Evolutionary conservation across 768 basidiomycete genomes (phyloP).

Genomic region (Tylopilus sp.): DNA sequence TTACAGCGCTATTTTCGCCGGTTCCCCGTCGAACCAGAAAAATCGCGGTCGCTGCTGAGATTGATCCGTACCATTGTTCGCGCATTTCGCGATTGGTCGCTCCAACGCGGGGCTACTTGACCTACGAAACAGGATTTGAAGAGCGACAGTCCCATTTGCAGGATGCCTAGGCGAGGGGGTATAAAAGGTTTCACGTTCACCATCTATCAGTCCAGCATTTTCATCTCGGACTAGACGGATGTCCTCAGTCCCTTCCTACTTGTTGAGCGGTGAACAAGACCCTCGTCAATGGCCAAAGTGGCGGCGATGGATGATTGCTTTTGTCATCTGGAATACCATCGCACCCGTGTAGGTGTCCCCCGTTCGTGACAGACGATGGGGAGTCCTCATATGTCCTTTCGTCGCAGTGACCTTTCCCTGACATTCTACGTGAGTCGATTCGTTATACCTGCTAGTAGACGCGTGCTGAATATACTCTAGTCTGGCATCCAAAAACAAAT

Average conservation of each 20-base stretch:
- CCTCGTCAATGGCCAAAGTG: slow-evolving; percentile 28
- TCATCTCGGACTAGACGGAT: slow-evolving; percentile 7
- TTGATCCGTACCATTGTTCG: slow-evolving; percentile 1
- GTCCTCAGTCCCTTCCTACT: slow-evolving; percentile 17
- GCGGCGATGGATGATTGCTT: slow-evolving; percentile 26
- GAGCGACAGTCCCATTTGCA: not conserved
- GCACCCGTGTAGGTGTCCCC: slow-evolving; percentile 27
- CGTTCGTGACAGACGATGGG: not conserved
- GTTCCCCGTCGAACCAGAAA: slow-evolving; percentile 11
- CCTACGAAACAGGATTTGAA: not conserved
- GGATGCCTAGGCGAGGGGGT: slow-evolving; percentile 8
- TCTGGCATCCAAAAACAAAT: slow-evolving; percentile 30
- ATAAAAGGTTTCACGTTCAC: slow-evolving; percentile 8
- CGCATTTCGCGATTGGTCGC: slow-evolving; percentile 22
- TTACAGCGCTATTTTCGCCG: not conserved
- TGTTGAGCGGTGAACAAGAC: slow-evolving; percentile 20
- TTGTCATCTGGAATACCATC: slow-evolving; percentile 29
- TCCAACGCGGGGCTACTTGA: not conserved
- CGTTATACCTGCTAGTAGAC: not conserved
- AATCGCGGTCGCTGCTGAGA: slow-evolving; percentile 6
- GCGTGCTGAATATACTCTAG: slow-evolving; percentile 10
- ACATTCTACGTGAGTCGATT: slow-evolving; percentile 27
- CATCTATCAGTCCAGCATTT: not conserved
- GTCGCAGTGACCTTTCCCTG: slow-evolving; percentile 20
- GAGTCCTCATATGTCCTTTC: not conserved